Conservation (phyloP, 176 grass and related monocot genomes). For the Poa pratensis region DNA sequence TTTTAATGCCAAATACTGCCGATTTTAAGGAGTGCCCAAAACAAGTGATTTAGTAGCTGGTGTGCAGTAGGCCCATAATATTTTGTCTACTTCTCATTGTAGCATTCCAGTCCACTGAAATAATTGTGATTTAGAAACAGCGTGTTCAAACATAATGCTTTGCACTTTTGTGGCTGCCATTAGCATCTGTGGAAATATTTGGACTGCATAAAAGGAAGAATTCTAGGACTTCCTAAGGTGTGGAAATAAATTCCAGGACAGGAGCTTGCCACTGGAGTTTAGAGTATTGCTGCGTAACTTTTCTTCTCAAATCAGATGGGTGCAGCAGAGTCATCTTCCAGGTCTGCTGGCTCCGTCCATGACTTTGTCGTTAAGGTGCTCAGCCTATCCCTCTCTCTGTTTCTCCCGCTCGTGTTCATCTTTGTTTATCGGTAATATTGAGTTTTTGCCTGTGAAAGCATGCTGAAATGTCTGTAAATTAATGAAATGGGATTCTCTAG, state of each 20-base stretch:
- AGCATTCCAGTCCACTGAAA: conserved; percentile 33
- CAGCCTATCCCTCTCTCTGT: neutral
- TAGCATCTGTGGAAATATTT: conserved; percentile 41
- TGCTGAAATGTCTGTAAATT: neutral
- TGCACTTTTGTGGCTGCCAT: conserved; percentile 39
- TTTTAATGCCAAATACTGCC: neutral
- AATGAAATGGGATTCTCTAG: neutral
- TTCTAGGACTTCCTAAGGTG: neutral
- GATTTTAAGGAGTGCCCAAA: neutral
- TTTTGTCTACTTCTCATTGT: conserved; percentile 22
- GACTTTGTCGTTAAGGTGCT: conserved; percentile 67
- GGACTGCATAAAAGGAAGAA: conserved; percentile 23
- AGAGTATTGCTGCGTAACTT: conserved; percentile 4
- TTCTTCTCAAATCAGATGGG: conserved; percentile 49
- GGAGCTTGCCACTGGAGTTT: conserved; percentile 31
- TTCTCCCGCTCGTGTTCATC: neutral
- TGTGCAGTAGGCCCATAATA: conserved; percentile 7
- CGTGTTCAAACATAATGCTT: neutral
- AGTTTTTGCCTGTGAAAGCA: neutral
- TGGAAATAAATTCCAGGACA: conserved; percentile 14
- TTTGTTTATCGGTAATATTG: neutral
- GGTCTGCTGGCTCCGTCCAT: conserved; percentile 46
- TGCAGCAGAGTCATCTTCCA: conserved; percentile 49
- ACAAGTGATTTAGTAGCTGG: neutral
- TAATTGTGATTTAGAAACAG: conserved; percentile 32